Evolutionary conservation across 306 rosid species (phyloP).

Genomic region (Trifolium fragiferum): DNA sequence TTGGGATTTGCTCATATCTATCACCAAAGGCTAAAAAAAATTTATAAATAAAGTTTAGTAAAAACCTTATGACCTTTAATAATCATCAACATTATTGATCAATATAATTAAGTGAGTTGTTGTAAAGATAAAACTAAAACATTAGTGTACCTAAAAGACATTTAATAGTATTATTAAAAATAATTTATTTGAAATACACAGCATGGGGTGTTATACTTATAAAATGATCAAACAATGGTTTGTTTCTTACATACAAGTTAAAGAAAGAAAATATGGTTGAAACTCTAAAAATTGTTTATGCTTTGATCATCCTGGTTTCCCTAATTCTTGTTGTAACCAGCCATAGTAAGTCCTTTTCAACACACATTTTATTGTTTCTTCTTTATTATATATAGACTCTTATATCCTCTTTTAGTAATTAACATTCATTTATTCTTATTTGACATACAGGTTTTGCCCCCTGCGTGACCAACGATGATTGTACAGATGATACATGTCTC

Average conservation of each 20-base stretch:
- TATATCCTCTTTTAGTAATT: neutral
- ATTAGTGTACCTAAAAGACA: neutral
- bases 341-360: neutral
- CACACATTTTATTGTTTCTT: neutral
- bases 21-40: too few relatives aligned
- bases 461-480: neutral
- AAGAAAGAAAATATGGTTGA: neutral
- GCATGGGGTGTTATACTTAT: neutral
- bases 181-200: neutral
- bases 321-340: neutral
- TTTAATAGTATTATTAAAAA: neutral
- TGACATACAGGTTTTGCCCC: neutral
- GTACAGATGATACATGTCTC: neutral
- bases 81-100: too few relatives aligned
- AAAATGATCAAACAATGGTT: neutral
- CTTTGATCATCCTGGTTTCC: neutral
- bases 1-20: too few relatives aligned
- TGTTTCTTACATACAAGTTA: neutral
- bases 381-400: neutral
- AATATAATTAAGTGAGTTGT: too few relatives aligned
- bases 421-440: neutral
- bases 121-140: too few relatives aligned
- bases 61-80: too few relatives aligned
- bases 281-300: neutral
- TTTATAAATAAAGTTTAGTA: too few relatives aligned